Conservation (phyloP, 805 yeast species). For the Barnettozyma botsteinii region DNA sequence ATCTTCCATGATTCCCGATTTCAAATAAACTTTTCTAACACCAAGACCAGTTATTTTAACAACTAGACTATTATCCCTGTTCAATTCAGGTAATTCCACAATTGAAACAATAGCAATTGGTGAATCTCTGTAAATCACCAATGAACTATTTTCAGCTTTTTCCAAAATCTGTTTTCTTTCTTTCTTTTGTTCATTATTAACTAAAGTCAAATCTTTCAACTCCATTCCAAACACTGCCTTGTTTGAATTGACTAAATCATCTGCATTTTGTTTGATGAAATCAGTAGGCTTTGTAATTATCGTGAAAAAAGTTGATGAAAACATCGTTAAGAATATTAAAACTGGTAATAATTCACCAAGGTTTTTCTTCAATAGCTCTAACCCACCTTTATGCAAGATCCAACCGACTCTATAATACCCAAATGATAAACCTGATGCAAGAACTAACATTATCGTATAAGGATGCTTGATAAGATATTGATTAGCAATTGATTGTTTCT, state of each 20-base stretch:
- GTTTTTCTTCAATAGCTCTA: slow-evolving; percentile 13
- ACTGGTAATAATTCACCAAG: slow-evolving; percentile 23
- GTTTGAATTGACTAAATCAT: slow-evolving; percentile 32
- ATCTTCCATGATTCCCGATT: slow-evolving; percentile 59
- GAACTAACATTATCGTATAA: slow-evolving; percentile 28
- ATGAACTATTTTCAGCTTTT: slow-evolving; percentile 43
- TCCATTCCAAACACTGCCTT: slow-evolving; percentile 45
- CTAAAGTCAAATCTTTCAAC: slow-evolving; percentile 39
- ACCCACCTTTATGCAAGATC: slow-evolving; percentile 14
- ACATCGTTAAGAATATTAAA: slow-evolving; percentile 34
- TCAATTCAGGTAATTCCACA: slow-evolving; percentile 37
- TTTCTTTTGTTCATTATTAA: slow-evolving; percentile 19
- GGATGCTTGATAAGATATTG: slow-evolving; percentile 41
- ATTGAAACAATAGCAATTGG: slow-evolving; percentile 61
- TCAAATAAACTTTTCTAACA: slow-evolving; percentile 61
- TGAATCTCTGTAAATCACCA: slow-evolving; percentile 58
- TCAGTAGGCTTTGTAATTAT: slow-evolving; percentile 39
- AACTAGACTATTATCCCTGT: slow-evolving; percentile 37
- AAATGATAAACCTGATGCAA: slow-evolving; percentile 1
- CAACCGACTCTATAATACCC: slow-evolving; percentile 15
- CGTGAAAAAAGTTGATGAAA: slow-evolving; percentile 36
- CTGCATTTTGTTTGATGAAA: slow-evolving; percentile 39
- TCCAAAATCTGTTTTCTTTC: slow-evolving; percentile 27
- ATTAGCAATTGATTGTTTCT: slow-evolving; percentile 24
- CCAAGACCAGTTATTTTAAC: slow-evolving; percentile 54